Conservation (phyloP, 345 rosid species). For the Linum usitatissimum region DNA sequence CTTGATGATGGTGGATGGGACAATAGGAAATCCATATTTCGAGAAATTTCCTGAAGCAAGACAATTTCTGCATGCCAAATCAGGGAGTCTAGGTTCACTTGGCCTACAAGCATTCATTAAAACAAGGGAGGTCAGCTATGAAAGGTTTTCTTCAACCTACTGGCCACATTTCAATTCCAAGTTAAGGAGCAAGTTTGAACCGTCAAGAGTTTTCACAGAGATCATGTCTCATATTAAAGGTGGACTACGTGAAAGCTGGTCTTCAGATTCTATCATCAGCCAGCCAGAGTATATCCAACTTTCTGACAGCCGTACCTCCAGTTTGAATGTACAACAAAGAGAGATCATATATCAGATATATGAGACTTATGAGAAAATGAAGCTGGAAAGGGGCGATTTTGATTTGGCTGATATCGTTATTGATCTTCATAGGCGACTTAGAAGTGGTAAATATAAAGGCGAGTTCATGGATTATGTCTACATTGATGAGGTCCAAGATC, state of each 20-base stretch:
- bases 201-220: slow-evolving; percentile 41
- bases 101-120: slow-evolving; percentile 23
- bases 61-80: slow-evolving; percentile 15
- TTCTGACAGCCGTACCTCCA: not conserved
- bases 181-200: slow-evolving; percentile 30
- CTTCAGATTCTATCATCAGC: not conserved
- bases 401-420: not conserved
- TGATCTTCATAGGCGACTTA: not conserved
- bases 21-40: slow-evolving; percentile 38
- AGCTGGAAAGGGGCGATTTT: not conserved
- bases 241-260: not conserved
- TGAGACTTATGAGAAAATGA: not conserved
- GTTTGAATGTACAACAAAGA: not conserved
- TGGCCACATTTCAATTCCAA: slow-evolving; percentile 41
- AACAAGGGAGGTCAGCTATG: slow-evolving; percentile 35
- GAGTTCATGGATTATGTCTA: slow-evolving; percentile 39
- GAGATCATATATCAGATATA: not conserved
- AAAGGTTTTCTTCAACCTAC: slow-evolving; percentile 32
- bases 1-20: slow-evolving; percentile 49
- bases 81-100: slow-evolving; percentile 16
- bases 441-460: slow-evolving; percentile 16
- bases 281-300: not conserved
- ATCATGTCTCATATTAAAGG: slow-evolving; percentile 30
- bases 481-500: slow-evolving; percentile 60
- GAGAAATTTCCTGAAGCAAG: slow-evolving; percentile 29